phyloP scores from a whole-genome alignment of 164 flowering plant genomes.

The Liriodendron chinense region DNA sequence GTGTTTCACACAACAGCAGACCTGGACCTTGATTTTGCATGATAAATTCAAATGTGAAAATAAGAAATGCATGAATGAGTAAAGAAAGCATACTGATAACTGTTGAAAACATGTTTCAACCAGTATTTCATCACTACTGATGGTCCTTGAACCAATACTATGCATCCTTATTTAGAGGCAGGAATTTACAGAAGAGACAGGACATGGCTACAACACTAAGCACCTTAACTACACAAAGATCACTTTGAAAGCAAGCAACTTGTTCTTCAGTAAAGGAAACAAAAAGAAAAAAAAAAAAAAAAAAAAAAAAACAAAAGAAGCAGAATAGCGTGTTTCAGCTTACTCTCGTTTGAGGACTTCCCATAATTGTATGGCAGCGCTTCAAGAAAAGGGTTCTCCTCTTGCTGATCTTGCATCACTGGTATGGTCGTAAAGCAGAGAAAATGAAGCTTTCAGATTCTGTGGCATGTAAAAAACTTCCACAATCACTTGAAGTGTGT shows the following conservation, averaged over 20 bases:
- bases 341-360: constrained; percentile 45
- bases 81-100: too few relatives aligned
- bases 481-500: neutral
- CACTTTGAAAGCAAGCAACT: neutral
- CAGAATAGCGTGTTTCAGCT: constrained; percentile 1
- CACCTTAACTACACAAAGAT: too few relatives aligned
- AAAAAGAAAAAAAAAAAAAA: neutral
- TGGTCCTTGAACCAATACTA: too few relatives aligned
- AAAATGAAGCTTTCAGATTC: neutral
- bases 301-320: neutral
- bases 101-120: too few relatives aligned
- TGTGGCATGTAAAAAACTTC: neutral
- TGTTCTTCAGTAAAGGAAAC: neutral
- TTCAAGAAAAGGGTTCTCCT: constrained; percentile 45
- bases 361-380: constrained; percentile 45
- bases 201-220: too few relatives aligned
- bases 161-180: too few relatives aligned
- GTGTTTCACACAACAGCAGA: too few relatives aligned
- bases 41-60: too few relatives aligned
- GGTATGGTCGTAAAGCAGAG: neutral
- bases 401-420: constrained; percentile 61
- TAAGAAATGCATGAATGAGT: too few relatives aligned
- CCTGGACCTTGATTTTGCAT: too few relatives aligned
- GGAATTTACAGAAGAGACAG: too few relatives aligned
- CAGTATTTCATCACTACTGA: too few relatives aligned